Evolutionary conservation across 23 red algal species (phyloP).

Genomic region (Agarophyton chilense): DNA sequence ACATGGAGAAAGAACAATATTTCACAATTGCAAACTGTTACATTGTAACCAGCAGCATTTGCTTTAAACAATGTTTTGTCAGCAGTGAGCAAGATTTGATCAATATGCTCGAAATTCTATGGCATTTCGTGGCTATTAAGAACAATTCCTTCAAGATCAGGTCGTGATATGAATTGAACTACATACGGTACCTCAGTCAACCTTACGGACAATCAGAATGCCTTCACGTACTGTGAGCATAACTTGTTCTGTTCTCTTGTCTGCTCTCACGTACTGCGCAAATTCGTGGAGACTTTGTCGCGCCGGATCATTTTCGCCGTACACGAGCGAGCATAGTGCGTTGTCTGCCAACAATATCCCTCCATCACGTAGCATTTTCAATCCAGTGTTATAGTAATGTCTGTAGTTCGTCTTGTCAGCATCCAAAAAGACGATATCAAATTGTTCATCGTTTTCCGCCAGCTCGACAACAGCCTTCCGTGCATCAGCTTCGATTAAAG

Average conservation of each 20-base stretch:
- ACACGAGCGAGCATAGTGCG: conserved; percentile 75
- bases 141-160: too few species aligned
- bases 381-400: conserved; percentile 79
- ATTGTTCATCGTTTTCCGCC: conserved; percentile 42
- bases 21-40: too few species aligned
- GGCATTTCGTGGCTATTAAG: too few species aligned
- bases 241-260: conserved; percentile 73
- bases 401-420: conserved; percentile 89
- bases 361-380: conserved; percentile 68
- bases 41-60: too few species aligned
- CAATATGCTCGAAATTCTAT: too few species aligned
- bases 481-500: conserved; percentile 65
- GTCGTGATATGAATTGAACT: too few species aligned
- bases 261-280: conserved; percentile 69
- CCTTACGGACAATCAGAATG: conserved; percentile 63
- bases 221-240: conserved; percentile 88
- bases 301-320: conserved; percentile 70
- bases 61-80: too few species aligned
- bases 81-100: too few species aligned
- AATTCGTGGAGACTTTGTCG: conserved; percentile 76
- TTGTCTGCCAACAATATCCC: conserved; percentile 82
- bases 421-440: conserved; percentile 95
- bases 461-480: conserved; percentile 30
- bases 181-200: too few species aligned
- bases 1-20: too few species aligned